These are phyloP conservation scores for Corylus americana DNA, from an alignment of 306 rosid species.

Conservation along the genomic window DNA sequence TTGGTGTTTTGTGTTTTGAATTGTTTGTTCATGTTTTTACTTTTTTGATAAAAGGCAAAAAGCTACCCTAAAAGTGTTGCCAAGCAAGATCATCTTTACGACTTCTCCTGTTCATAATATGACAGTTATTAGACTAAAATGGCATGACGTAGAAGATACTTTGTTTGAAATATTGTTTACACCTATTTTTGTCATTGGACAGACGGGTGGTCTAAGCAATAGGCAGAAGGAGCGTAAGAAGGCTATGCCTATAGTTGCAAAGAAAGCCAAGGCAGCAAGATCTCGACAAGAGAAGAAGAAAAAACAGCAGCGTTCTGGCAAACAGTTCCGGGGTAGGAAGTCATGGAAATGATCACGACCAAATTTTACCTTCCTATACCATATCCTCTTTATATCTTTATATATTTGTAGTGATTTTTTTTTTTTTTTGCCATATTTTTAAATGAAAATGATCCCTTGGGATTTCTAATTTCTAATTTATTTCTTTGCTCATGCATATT, in stretches of 20 bases:
- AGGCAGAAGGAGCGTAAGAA: conserved; percentile 83
- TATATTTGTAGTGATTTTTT: no score
- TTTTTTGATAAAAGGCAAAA: no score
- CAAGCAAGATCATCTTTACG: no score
- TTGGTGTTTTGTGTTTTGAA: no score
- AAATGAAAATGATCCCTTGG: no score
- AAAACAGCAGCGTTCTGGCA: conserved; percentile 49
- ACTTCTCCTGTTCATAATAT: not conserved
- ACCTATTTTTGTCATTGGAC: conserved; percentile 19
- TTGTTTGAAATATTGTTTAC: not conserved
- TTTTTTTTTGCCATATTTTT: no score
- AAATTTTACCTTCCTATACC: not conserved
- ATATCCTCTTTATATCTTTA: not conserved
- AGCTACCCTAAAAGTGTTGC: no score
- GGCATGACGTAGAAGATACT: not conserved
- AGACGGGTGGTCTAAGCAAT: conserved; percentile 92
- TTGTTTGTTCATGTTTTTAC: no score
- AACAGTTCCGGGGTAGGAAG: conserved; percentile 77
- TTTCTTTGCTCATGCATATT: not conserved
- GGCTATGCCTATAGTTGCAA: conserved; percentile 74
- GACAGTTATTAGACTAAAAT: not conserved
- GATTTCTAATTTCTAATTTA: no score
- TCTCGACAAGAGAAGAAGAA: conserved; percentile 53
- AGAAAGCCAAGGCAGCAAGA: conserved; percentile 53
- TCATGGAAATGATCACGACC: conserved; percentile 55